A percentile compares a stretch with the other conserved stretches of the same genome.
phyloP scores from a whole-genome alignment of 1,284 basidiomycete genomes.

The Boletus nobilissimus region DNA sequence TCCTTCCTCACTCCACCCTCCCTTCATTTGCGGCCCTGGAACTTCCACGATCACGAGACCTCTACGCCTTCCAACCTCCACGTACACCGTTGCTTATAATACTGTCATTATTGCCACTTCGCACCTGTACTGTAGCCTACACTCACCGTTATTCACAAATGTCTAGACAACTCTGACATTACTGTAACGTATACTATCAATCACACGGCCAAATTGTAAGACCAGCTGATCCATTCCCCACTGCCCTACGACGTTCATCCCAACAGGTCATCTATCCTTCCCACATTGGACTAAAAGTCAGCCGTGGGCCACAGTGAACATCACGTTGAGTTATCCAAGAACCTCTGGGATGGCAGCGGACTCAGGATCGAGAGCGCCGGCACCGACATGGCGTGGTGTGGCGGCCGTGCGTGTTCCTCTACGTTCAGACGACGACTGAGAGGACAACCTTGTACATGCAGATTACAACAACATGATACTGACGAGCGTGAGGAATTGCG shows the following conservation, averaged over 20 bases:
- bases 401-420: conserved; percentile 65
- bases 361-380: conserved; percentile 79
- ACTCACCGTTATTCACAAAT: conserved; percentile 38
- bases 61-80: conserved; percentile 4
- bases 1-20: not conserved
- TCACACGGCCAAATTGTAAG: conserved; percentile 61
- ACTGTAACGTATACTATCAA: conserved; percentile 48
- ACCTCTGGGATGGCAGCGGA: conserved; percentile 78
- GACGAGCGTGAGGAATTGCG: conserved; percentile 85
- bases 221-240: conserved; percentile 88
- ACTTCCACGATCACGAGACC: not conserved
- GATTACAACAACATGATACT: conserved; percentile 83
- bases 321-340: conserved; percentile 72
- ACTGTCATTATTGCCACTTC: conserved; percentile 26
- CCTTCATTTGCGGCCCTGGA: not conserved
- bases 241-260: conserved; percentile 86
- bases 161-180: conserved; percentile 36
- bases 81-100: conserved; percentile 28
- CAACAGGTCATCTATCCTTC: conserved; percentile 84
- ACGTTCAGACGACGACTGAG: conserved; percentile 8
- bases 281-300: conserved; percentile 62
- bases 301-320: conserved; percentile 66
- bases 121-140: conserved; percentile 39
- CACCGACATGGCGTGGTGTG: conserved; percentile 86
- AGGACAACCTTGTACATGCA: conserved; percentile 41